phyloP scores from a whole-genome alignment of 2,329 filamentous ascomycete genomes.

The Aspergillus felis region DNA sequence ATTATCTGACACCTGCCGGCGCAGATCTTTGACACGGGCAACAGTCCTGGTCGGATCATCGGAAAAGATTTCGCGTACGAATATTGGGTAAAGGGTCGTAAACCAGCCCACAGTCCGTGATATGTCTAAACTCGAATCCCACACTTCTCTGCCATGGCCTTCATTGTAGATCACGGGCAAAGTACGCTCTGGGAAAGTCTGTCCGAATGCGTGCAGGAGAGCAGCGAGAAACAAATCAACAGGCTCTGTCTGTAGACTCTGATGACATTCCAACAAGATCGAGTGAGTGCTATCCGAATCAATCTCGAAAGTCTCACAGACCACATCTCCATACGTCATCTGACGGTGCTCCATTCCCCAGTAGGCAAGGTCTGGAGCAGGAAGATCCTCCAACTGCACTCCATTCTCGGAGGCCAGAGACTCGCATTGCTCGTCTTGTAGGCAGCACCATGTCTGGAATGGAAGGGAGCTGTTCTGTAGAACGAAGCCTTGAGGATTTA shows the following conservation, averaged over 20 bases:
- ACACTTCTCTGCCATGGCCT: slow-evolving; percentile 47
- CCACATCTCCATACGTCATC: slow-evolving; percentile 35
- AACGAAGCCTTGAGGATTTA: slow-evolving; percentile 22
- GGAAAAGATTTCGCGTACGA: slow-evolving; percentile 24
- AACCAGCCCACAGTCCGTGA: slow-evolving; percentile 52
- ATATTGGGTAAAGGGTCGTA: slow-evolving; percentile 46
- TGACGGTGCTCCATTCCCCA: slow-evolving; percentile 30
- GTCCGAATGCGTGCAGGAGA: slow-evolving; percentile 42
- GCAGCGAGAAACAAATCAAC: slow-evolving; percentile 37
- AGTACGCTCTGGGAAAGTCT: slow-evolving; percentile 39
- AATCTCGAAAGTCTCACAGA: slow-evolving; percentile 32
- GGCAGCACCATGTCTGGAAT: slow-evolving; percentile 35
- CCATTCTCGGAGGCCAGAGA: slow-evolving; percentile 11
- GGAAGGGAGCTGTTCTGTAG: slow-evolving; percentile 26
- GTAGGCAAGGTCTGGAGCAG: slow-evolving; percentile 31
- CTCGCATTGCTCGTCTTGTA: slow-evolving; percentile 27
- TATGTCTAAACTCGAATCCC: slow-evolving; percentile 44
- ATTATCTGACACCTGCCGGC: slow-evolving; percentile 34
- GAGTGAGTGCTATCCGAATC: slow-evolving; percentile 23
- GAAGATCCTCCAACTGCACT: slow-evolving; percentile 14
- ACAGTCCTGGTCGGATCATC: slow-evolving; percentile 30
- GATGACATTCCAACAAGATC: slow-evolving; percentile 31
- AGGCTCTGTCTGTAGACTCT: slow-evolving; percentile 31
- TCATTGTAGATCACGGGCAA: slow-evolving; percentile 46
- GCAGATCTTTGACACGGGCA: slow-evolving; percentile 36